These are phyloP conservation scores for Sungouiozyma intestinalis DNA, from an alignment of 805 yeast genomes.

Conservation along the genomic window DNA sequence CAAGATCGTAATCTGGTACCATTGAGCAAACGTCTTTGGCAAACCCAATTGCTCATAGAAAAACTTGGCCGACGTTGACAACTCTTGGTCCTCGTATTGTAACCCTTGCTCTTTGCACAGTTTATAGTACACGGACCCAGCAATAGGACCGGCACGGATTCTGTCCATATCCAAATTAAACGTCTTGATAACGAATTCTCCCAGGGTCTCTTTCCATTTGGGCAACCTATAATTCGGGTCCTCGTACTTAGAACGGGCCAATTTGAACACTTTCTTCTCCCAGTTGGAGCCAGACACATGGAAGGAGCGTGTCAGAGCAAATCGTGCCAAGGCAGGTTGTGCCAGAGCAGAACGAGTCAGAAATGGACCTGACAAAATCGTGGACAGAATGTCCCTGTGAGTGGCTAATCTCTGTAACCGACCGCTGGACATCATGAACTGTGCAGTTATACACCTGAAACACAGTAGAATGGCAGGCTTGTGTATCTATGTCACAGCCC, in stretches of 20 bases:
- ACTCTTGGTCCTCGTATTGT: constrained; percentile 61
- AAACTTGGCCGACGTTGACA: constrained; percentile 64
- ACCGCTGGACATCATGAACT: too few species aligned
- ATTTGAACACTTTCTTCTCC: constrained; percentile 22
- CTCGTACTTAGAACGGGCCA: constrained; percentile 33
- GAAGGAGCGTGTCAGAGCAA: too few species aligned
- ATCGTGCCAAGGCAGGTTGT: too few species aligned
- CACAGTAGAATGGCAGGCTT: too few species aligned
- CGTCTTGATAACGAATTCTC: constrained; percentile 48
- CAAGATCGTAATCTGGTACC: constrained; percentile 86
- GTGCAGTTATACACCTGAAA: too few species aligned
- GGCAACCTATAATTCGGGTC: constrained; percentile 33
- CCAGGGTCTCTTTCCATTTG: constrained; percentile 44
- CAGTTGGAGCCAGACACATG: too few species aligned
- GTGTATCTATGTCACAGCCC: too few species aligned
- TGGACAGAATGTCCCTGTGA: too few species aligned
- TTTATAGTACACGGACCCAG: constrained; percentile 79
- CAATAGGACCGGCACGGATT: constrained; percentile 87
- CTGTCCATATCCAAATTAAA: constrained; percentile 85
- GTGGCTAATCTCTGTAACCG: too few species aligned
- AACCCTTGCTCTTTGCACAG: constrained; percentile 80
- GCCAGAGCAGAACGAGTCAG: too few species aligned
- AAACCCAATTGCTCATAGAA: constrained; percentile 77
- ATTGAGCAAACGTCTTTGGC: constrained; percentile 85
- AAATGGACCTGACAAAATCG: too few species aligned